Base-by-base conservation (phyloP, 176 grass and related monocot species). In the Neostapfia colusana region DNA sequence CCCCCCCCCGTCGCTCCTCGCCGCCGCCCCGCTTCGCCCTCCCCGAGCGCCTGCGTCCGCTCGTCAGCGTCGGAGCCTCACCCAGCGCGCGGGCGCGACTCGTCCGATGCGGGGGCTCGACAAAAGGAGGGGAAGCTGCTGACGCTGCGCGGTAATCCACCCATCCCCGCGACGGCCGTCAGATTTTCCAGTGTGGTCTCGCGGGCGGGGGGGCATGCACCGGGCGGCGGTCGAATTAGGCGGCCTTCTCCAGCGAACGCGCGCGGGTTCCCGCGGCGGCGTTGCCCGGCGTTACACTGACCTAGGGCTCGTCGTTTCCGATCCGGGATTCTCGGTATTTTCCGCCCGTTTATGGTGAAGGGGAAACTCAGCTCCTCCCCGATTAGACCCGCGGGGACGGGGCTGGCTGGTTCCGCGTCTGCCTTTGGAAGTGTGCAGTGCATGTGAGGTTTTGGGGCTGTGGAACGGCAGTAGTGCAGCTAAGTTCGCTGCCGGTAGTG, bases 231-330 rank as follows among this genome's bases (percentile, higher is more conserved):
- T 27, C 38, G 68, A 58, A 34, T 45, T 57, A 7, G 38, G 59
- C 17, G 14, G 60, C 15, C 7, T 2, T 7, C 1, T 4, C 28
- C 62, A 0, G 40, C 24, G 61, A 69, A 60, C 28, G 50, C 35
- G 14, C 24, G 28, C 41, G n/a, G 62, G 49, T 8, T 31, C 31
- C 12, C 3, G 38, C 2, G 31, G 20, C 7, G 37, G 51, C 3
- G 72, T 38, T 66, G 68, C 39, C 63, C 18, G 2, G 37, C 61
- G 84, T 38, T 68, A 16, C 65, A 20, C n/a, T 80, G 81, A 84
- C 76, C 71, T 88, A 84, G 76, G 81, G 70, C 57, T 79, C 57
- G 63, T 15, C 39, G 24, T 21, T 2, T 57, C 45, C 4, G 66
- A 65, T 72, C 78, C 23, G 43, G 45, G 50, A 4, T 25, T 2